phyloP scores from a whole-genome alignment of 1,139 yeast genomes.

The Torulaspora globosa region DNA sequence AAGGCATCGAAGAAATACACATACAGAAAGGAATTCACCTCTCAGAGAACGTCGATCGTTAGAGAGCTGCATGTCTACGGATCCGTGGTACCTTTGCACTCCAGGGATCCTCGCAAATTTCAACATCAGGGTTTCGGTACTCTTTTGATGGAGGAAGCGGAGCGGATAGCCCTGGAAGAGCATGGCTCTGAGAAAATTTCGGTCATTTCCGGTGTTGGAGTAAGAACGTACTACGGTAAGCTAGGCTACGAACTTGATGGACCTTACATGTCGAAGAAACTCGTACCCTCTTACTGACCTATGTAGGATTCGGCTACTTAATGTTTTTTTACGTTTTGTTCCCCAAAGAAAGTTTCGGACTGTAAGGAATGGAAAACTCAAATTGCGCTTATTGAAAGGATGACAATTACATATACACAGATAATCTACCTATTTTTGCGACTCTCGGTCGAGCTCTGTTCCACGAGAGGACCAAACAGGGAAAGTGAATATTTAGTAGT shows the following conservation, averaged over 20 bases:
- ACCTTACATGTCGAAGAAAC: conserved; percentile 82
- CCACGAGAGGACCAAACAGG: conserved; percentile 27
- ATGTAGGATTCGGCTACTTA: not conserved
- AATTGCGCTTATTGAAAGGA: not conserved
- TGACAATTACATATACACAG: conserved; percentile 1
- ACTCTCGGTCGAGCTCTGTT: conserved; percentile 6
- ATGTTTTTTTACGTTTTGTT: conserved; percentile 5
- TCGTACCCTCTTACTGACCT: conserved; percentile 3
- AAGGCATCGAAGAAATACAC: conserved; percentile 87
- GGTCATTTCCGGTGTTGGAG: conserved; percentile 97
- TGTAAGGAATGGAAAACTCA: no score
- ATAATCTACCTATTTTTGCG: conserved; percentile 7
- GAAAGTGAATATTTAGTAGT: conserved; percentile 29
- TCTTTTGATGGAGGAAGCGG: conserved; percentile 96
- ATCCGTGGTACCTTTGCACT: conserved; percentile 92
- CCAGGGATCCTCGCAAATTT: conserved; percentile 96
- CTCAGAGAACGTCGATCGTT: conserved; percentile 85
- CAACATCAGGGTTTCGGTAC: conserved; percentile 99
- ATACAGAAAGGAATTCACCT: conserved; percentile 79
- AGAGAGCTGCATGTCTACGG: conserved; percentile 97
- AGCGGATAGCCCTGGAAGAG: conserved; percentile 89
- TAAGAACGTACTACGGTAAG: conserved; percentile 88
- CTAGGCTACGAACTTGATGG: conserved; percentile 92
- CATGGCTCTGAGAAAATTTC: conserved; percentile 89
- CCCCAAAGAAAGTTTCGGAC: not conserved